phyloP scores from a whole-genome alignment of 345 rosid genomes.

The Melaleuca alternifolia region DNA sequence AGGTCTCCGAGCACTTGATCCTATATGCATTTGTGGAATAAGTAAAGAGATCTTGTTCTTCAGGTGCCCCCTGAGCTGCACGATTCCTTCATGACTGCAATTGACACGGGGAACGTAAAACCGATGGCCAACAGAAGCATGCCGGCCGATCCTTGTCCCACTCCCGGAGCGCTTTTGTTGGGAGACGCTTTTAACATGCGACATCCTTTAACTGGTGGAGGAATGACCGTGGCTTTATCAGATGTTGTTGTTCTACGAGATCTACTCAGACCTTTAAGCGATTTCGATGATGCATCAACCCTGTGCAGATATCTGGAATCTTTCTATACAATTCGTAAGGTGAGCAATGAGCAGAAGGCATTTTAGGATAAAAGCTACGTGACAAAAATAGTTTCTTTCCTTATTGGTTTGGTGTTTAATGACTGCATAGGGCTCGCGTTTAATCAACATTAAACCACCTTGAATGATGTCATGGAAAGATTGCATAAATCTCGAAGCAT shows the following conservation, averaged over 20 bases:
- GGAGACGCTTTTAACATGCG: conserved; percentile 15
- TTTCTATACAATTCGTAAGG: conserved; percentile 11
- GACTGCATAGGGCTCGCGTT: background rate
- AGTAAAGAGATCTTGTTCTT: background rate
- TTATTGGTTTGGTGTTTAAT: background rate
- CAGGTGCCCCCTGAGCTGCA: conserved; percentile 4
- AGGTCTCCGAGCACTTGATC: background rate
- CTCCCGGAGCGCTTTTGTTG: conserved; percentile 6
- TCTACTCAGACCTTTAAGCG: conserved; percentile 1
- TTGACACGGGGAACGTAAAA: conserved; percentile 7
- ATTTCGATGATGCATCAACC: background rate
- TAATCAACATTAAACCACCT: background rate
- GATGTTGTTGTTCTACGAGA: conserved; percentile 5
- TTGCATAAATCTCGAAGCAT: background rate
- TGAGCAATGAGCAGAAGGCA: background rate
- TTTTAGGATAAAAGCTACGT: background rate
- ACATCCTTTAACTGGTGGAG: conserved; percentile 14
- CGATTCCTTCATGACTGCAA: background rate
- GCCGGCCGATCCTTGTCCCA: conserved; percentile 4
- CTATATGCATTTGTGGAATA: background rate
- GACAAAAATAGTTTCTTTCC: background rate
- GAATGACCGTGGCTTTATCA: conserved; percentile 13
- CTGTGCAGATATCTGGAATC: conserved; percentile 12
- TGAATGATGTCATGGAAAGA: background rate
- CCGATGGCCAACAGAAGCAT: conserved; percentile 13